phyloP scores from a whole-genome alignment of 495 filamentous ascomycete genomes.

The Aspergillus bertholletiae region DNA sequence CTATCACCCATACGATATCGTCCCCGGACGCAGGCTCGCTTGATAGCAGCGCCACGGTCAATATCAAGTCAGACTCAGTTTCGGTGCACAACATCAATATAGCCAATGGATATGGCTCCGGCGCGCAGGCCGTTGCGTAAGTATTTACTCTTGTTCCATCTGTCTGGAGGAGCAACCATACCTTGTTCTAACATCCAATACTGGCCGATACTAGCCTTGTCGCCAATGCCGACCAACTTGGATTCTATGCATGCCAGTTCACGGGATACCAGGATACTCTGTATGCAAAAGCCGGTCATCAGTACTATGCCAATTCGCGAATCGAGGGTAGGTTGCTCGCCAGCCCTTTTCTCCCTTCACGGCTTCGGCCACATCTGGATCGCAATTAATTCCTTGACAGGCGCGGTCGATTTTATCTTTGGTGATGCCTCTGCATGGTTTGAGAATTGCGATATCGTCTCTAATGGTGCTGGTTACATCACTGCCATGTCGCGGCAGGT shows the following conservation, averaged over 20 bases:
- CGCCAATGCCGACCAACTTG: slow-evolving; percentile 46
- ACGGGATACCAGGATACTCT: slow-evolving; percentile 64
- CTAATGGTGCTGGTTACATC: slow-evolving; percentile 45
- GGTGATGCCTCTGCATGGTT: slow-evolving; percentile 66
- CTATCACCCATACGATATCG: slow-evolving; percentile 50
- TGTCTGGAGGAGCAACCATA: neutral
- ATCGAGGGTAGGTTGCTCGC: slow-evolving; percentile 45
- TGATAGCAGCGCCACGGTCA: slow-evolving; percentile 53
- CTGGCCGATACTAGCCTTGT: slow-evolving; percentile 28
- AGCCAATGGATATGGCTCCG: slow-evolving; percentile 44
- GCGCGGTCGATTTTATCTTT: slow-evolving; percentile 60
- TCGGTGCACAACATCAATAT: slow-evolving; percentile 64
- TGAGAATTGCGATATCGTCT: slow-evolving; percentile 55
- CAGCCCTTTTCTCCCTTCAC: neutral
- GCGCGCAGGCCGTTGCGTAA: slow-evolving; percentile 34
- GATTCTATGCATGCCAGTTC: slow-evolving; percentile 58
- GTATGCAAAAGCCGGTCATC: slow-evolving; percentile 52
- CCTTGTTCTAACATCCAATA: neutral
- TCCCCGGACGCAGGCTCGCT: slow-evolving; percentile 42
- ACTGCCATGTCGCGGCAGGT: slow-evolving; percentile 58
- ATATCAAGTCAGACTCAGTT: slow-evolving; percentile 47
- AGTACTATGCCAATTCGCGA: slow-evolving; percentile 53
- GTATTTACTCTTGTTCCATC: slow-evolving; percentile 4
- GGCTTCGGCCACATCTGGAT: too few relatives aligned
- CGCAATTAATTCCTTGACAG: slow-evolving; percentile 5